These are phyloP conservation scores for Pseudogymnoascus sp. DNA, from an alignment of 2,329 filamentous ascomycete species.

Conservation along the genomic window DNA sequence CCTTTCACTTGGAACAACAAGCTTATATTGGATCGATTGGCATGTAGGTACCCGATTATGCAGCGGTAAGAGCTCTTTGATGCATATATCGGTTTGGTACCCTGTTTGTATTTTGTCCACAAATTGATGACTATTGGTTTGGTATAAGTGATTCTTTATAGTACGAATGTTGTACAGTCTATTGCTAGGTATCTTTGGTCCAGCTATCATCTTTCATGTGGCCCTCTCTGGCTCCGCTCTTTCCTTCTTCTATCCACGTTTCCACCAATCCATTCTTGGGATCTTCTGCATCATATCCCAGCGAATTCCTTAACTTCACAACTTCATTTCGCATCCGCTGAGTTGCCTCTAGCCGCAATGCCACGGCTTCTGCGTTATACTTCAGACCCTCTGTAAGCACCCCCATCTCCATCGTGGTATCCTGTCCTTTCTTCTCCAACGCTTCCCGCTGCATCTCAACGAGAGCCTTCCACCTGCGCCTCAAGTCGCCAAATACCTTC, in stretches of 20 bases:
- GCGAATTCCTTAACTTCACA: slow-evolving; percentile 60
- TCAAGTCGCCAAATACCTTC: slow-evolving; percentile 65
- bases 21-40: neutral
- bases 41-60: neutral
- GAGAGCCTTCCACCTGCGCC: slow-evolving; percentile 64
- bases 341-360: slow-evolving; percentile 72
- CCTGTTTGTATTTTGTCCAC: neutral
- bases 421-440: slow-evolving; percentile 26
- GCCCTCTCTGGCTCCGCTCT: slow-evolving; percentile 44
- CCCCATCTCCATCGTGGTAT: slow-evolving; percentile 38
- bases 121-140: neutral
- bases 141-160: neutral
- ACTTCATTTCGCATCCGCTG: slow-evolving; percentile 70
- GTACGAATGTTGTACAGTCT: neutral
- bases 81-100: neutral
- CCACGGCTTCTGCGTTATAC: slow-evolving; percentile 64
- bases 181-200: slow-evolving; percentile 39
- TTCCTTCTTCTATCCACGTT: slow-evolving; percentile 60
- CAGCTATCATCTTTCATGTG: slow-evolving; percentile 49
- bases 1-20: neutral
- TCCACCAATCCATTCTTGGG: slow-evolving; percentile 67
- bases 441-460: slow-evolving; percentile 41
- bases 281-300: slow-evolving; percentile 69
- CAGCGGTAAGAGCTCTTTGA: neutral
- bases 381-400: slow-evolving; percentile 57